Conservation (phyloP, 768 basidiomycete species). For the Wakefieldia striispora region DNA sequence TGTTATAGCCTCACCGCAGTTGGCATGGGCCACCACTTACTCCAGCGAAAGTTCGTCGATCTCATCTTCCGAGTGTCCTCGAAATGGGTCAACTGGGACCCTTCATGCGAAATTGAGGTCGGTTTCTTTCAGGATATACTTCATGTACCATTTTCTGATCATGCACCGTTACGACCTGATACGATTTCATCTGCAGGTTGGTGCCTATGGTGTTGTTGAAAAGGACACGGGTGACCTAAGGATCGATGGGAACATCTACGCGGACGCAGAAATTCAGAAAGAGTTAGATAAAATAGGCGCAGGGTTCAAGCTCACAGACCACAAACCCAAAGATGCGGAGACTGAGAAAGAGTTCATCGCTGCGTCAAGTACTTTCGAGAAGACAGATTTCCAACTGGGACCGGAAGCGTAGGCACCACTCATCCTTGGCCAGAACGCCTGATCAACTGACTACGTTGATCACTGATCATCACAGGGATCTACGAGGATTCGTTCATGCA, state of each 20-base stretch:
- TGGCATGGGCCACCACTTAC: no score
- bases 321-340: constrained; percentile 15
- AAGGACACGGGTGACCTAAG: constrained; percentile 30
- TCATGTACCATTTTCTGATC: no score
- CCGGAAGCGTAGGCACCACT: no score
- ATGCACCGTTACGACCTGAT: background rate
- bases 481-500: constrained; percentile 20
- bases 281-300: constrained; percentile 13
- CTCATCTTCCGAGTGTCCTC: constrained; percentile 29
- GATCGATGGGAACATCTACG: constrained; percentile 35
- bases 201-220: constrained; percentile 35
- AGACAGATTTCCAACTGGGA: no score
- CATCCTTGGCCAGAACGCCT: no score
- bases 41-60: constrained; percentile 31
- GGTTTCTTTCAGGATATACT: background rate
- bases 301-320: constrained; percentile 13
- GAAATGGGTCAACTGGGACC: constrained; percentile 40
- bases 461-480: constrained; percentile 5
- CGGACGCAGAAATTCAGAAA: constrained; percentile 17
- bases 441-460: no score
- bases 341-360: constrained; percentile 28
- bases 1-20: no score
- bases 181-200: constrained; percentile 26
- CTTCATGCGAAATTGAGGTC: constrained; percentile 26
- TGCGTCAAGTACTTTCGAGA: constrained; percentile 7